These are phyloP conservation scores for Eutrema salsugineum DNA, from an alignment of 441 rosid genomes.

Conservation along the genomic window DNA sequence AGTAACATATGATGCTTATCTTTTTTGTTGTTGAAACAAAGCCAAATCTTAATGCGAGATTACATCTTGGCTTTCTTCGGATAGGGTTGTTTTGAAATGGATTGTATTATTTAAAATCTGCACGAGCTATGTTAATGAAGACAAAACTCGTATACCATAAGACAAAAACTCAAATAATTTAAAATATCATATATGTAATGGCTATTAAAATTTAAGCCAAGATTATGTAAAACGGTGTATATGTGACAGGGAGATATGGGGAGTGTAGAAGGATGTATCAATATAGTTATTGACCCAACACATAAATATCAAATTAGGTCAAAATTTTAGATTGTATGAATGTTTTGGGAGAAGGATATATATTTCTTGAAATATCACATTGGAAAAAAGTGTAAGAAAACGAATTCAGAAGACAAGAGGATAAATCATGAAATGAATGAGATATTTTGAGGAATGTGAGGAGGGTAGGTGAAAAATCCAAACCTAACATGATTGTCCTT, in stretches of 20 bases:
- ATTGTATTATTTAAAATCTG: neutral
- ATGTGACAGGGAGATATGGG: neutral
- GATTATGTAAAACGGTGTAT: neutral
- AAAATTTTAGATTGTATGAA: neutral
- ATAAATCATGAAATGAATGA: slow-evolving; percentile 21
- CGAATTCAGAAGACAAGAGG: slow-evolving; percentile 3
- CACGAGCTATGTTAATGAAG: neutral
- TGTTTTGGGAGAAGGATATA: neutral
- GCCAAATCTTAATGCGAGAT: neutral
- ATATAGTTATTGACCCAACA: neutral
- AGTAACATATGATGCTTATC: neutral
- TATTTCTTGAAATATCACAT: neutral
- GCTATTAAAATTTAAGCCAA: neutral
- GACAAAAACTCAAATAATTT: too few species aligned
- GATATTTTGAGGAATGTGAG: slow-evolving; percentile 14
- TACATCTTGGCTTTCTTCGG: neutral
- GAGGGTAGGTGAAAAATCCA: slow-evolving; percentile 25
- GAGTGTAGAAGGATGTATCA: neutral
- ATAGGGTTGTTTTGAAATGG: neutral
- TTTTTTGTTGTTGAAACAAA: neutral
- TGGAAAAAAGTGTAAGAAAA: neutral
- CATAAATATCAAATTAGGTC: too few species aligned
- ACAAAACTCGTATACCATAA: neutral
- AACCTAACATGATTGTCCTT: slow-evolving; percentile 32
- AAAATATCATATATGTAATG: neutral